A percentile compares a stretch with the other conserved stretches of the same genome.
Evolutionary conservation across 257 asterid genomes (phyloP).

Genomic region (Paraleonurus japonicus): DNA sequence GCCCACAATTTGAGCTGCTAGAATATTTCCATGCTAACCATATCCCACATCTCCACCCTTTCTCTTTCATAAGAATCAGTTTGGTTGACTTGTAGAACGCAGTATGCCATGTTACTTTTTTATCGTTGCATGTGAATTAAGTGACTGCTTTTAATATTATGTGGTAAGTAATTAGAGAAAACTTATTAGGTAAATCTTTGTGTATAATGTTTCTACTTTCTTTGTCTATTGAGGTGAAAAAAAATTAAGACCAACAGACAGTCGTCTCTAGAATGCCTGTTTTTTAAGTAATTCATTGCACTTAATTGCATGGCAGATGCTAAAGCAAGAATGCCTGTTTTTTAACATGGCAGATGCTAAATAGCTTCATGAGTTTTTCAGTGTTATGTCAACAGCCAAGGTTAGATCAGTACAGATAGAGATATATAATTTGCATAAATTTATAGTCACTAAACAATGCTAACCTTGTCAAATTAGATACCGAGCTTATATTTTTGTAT

Average conservation of each 20-base stretch:
- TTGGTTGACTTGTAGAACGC: slow-evolving; percentile 20
- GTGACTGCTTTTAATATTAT: slow-evolving; percentile 4
- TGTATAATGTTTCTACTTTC: slow-evolving; percentile 3
- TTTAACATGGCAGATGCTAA: not conserved
- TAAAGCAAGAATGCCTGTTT: not conserved
- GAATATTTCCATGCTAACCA: slow-evolving; percentile 37
- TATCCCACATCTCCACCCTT: slow-evolving; percentile 20
- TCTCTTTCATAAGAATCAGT: slow-evolving; percentile 4
- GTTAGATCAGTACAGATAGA: not conserved
- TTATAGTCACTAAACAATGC: not conserved
- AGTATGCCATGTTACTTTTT: not conserved
- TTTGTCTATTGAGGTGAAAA: not conserved
- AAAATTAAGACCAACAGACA: not conserved
- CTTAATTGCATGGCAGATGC: not conserved
- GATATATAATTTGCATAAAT: not conserved
- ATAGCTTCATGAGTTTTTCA: slow-evolving; percentile 11
- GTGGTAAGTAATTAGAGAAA: not conserved
- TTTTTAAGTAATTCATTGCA: not conserved
- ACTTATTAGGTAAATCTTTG: not conserved
- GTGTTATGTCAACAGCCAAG: not conserved
- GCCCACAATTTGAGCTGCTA: slow-evolving; percentile 38
- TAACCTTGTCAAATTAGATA: not conserved
- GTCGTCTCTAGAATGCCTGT: not conserved
- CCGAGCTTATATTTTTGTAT: not conserved
- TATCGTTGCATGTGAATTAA: slow-evolving; percentile 3